Base-by-base conservation (phyloP, 2,329 filamentous ascomycete species). In the Fusarium robinianum region DNA sequence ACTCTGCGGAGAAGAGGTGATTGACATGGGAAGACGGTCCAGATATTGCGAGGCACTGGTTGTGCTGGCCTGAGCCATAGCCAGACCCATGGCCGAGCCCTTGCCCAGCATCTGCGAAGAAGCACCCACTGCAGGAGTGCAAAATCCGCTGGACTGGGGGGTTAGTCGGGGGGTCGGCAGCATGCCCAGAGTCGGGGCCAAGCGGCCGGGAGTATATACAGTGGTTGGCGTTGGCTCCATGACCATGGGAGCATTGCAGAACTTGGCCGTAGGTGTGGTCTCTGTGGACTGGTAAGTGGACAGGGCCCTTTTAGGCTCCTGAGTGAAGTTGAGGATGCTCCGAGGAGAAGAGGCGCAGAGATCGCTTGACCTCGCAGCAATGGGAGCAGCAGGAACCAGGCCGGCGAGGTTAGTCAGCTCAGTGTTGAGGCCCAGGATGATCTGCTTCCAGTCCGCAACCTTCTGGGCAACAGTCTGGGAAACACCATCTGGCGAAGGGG, bases 91-190 rank as follows among this genome's bases (percentile, higher is more conserved):
- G 0, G 80, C 78, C n/a, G 72, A 74, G 50, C 70, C 67, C 52
- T 72, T 75, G 49, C 71, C 67, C 29, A 78, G 68, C 33, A 79
- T 65, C 37, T 74, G 72, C 39, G 77, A 73, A 23, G 72, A 71
- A 59, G 73, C 74, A 73, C 73, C 75, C 74, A 72, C 78, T 51
- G 78, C 79, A 75, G 80, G 79, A 75, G 80, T 83, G 67, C 73
- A 76, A 62, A 77, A 75, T 64, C 77, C 78, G 53, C 68, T 72
- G 18, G 68, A 69, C 63, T 81, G 78, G 8, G 80, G 78, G 14
- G 79, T 81, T 44, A 83, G 68, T 36, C 79, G 77, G 23, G 80
- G 79, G 8, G 79, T 83, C 3, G 80, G 80, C 51, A 84, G 64
- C 30, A 80, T 70, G 42, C 77, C 78, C 47, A 82, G 66, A 25